phyloP scores from a whole-genome alignment of 257 asterid genomes.

The Solanum chiquidenum region DNA sequence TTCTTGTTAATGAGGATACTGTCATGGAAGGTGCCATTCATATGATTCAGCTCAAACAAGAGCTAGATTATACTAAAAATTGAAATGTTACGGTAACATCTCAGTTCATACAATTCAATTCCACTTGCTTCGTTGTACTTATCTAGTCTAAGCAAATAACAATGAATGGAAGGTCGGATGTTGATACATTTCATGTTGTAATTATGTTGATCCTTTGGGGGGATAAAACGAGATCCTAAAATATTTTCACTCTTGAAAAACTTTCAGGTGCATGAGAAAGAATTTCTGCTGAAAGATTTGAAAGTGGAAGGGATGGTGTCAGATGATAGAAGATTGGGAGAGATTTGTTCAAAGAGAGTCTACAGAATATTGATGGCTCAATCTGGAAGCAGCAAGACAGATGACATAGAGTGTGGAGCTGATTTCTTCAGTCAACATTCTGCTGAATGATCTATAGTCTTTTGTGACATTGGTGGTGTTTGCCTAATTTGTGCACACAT shows the following conservation, averaged over 20 bases:
- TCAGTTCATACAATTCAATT: neutral
- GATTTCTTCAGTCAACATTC: constrained; percentile 44
- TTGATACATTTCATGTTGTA: neutral
- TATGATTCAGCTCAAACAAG: neutral
- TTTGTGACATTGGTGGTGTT: neutral
- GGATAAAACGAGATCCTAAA: neutral
- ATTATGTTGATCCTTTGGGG: neutral
- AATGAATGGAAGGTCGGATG: neutral
- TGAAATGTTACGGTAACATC: neutral
- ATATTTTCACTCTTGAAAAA: neutral
- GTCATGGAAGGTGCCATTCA: neutral
- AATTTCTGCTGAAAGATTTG: constrained; percentile 69
- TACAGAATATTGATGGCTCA: constrained; percentile 90
- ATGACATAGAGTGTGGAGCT: constrained; percentile 90
- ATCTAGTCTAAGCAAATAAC: neutral
- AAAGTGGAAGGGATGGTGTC: constrained; percentile 57
- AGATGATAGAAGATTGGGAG: constrained; percentile 77
- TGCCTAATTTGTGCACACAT: neutral
- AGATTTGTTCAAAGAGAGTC: constrained; percentile 86
- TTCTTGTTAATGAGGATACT: neutral
- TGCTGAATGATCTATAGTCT: constrained; percentile 1
- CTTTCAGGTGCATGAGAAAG: constrained; percentile 88
- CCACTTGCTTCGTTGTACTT: neutral
- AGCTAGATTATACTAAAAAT: neutral
- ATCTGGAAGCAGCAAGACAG: constrained; percentile 61